Percentiles rank a stretch among this genome's conserved stretches.
Conservation (phyloP, 2,329 filamentous ascomycete genomes). For the Fusarium sp. region DNA sequence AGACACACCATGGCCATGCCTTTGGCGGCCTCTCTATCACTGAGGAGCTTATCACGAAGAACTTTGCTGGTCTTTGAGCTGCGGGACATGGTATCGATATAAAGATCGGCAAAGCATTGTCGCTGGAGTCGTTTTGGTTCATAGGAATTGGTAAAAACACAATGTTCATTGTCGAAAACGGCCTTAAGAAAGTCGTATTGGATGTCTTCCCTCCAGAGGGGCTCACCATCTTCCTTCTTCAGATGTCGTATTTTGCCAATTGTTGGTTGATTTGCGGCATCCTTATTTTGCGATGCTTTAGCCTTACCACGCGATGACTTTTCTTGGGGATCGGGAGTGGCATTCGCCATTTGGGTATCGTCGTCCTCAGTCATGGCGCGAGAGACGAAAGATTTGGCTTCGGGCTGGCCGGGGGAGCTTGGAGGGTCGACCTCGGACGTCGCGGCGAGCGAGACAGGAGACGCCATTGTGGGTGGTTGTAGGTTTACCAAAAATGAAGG, state of each 20-base stretch:
- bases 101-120: constrained; percentile 91
- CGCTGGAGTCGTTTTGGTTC: constrained; percentile 70
- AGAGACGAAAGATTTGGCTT: constrained; percentile 60
- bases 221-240: constrained; percentile 90
- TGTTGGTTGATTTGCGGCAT: constrained; percentile 51
- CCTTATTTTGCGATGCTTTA: constrained; percentile 50
- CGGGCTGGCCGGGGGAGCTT: constrained; percentile 57
- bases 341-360: constrained; percentile 56
- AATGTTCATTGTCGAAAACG: constrained; percentile 79
- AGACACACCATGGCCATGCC: constrained; percentile 99
- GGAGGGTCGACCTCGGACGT: constrained; percentile 59
- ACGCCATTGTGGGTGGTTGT: constrained; percentile 49
- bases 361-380: constrained; percentile 60
- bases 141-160: constrained; percentile 92
- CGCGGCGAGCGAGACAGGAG: constrained; percentile 54
- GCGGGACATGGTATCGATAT: constrained; percentile 97
- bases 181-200: constrained; percentile 86
- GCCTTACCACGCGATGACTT: constrained; percentile 53
- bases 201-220: constrained; percentile 87
- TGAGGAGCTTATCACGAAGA: constrained; percentile 93
- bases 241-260: constrained; percentile 82
- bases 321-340: constrained; percentile 57
- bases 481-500: constrained; percentile 11
- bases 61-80: constrained; percentile 99
- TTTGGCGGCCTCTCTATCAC: constrained; percentile 89